phyloP scores from a whole-genome alignment of 768 basidiomycete genomes.

The Xerocomellus amylosporus region DNA sequence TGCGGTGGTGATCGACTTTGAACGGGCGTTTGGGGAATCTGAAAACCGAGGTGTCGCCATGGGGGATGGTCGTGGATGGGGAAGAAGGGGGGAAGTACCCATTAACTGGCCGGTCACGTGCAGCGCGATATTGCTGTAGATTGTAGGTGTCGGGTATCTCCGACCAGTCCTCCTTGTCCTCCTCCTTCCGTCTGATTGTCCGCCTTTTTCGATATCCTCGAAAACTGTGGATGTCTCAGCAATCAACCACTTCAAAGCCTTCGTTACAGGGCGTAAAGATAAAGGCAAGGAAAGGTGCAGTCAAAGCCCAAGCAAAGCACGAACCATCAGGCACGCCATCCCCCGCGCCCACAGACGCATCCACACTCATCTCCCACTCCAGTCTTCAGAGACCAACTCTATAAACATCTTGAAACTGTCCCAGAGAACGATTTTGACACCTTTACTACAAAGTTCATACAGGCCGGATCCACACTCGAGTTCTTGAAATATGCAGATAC shows the following conservation, averaged over 20 bases:
- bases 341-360: neutral
- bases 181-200: conserved; percentile 17
- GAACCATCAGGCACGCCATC: conserved; percentile 63
- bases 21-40: conserved; percentile 74
- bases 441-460: conserved; percentile 78
- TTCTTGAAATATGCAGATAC: conserved; percentile 96
- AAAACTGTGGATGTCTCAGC: conserved; percentile 88
- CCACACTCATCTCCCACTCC: conserved; percentile 14
- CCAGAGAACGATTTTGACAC: conserved; percentile 78
- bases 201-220: conserved; percentile 34
- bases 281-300: conserved; percentile 89
- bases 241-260: conserved; percentile 80
- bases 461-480: conserved; percentile 91
- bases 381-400: conserved; percentile 94
- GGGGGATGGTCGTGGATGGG: conserved; percentile 12
- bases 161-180: conserved; percentile 3
- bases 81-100: conserved; percentile 4
- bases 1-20: conserved; percentile 77
- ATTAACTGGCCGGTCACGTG: conserved; percentile 28
- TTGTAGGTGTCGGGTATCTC: conserved; percentile 24
- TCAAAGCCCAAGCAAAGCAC: conserved; percentile 92
- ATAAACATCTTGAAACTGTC: conserved; percentile 85
- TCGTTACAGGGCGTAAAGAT: conserved; percentile 91
- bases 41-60: conserved; percentile 38
- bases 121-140: conserved; percentile 11